phyloP scores from a whole-genome alignment of 31 red algal genomes.

The Odonthalia washingtoniensis region DNA sequence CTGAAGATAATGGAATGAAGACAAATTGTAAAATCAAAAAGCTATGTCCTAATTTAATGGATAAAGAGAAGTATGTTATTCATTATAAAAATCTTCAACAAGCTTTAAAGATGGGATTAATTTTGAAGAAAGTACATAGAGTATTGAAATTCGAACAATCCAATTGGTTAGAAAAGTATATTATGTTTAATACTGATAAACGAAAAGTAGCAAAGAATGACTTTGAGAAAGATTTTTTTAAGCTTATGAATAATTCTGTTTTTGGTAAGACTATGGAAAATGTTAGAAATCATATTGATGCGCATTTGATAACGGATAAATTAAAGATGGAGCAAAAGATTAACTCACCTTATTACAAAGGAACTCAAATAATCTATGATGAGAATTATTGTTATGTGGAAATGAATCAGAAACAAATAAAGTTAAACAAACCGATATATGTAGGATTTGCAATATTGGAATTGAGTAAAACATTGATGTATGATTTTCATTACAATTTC shows the following conservation, averaged over 20 bases:
- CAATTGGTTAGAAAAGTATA: not conserved
- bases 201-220: slow-evolving; percentile 3
- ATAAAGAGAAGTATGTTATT: slow-evolving; percentile 8
- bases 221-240: slow-evolving; percentile 11
- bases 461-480: not conserved
- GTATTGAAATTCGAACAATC: not conserved
- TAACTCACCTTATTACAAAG: not conserved
- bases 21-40: not conserved
- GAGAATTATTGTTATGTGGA: not conserved
- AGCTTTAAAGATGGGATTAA: not conserved
- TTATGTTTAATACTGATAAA: not conserved
- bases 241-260: slow-evolving; percentile 15
- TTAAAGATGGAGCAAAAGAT: not conserved
- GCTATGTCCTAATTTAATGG: not conserved
- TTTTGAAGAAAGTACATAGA: not conserved
- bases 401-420: slow-evolving; percentile 1
- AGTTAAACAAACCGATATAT: slow-evolving; percentile 10
- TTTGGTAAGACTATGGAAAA: slow-evolving; percentile 10
- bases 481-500: not conserved
- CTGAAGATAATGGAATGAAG: not conserved
- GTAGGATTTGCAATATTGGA: slow-evolving; percentile 4
- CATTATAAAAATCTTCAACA: slow-evolving; percentile 7
- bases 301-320: not conserved
- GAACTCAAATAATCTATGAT: slow-evolving; percentile 18
- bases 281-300: not conserved